Evolutionary conservation across 2,329 filamentous ascomycete species (phyloP).

Genomic region (Pseudopyrenochaeta lycopersici): DNA sequence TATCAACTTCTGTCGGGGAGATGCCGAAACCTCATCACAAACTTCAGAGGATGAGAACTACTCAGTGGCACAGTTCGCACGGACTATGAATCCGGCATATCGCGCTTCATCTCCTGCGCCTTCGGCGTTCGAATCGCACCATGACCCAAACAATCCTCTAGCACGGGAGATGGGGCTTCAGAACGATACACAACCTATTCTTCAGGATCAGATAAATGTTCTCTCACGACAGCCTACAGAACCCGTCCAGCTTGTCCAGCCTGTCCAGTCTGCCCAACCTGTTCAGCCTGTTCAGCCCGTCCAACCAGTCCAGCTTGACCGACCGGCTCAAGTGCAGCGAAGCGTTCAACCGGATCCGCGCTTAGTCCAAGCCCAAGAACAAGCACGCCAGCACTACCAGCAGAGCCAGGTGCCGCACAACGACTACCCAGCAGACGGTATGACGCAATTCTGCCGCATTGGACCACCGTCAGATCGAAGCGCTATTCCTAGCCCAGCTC

Average conservation of each 20-base stretch:
- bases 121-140: conserved; percentile 89
- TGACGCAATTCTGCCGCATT: conserved; percentile 95
- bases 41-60: conserved; percentile 87
- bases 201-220: conserved; percentile 33
- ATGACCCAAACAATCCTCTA: conserved; percentile 80
- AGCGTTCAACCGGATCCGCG: conserved; percentile 45
- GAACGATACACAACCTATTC: conserved; percentile 41
- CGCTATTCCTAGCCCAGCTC: conserved; percentile 71
- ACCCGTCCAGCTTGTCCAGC: conserved; percentile 2
- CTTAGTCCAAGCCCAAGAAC: conserved; percentile 47
- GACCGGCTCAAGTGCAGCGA: conserved; percentile 6
- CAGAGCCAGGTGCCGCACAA: conserved; percentile 82
- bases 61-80: conserved; percentile 93
- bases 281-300: conserved; percentile 10
- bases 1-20: conserved; percentile 97
- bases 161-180: conserved; percentile 73
- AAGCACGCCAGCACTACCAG: conserved; percentile 49
- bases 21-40: conserved; percentile 83
- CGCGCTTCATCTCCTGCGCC: conserved; percentile 95
- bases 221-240: conserved; percentile 24
- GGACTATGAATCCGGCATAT: conserved; percentile 95
- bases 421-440: conserved; percentile 91
- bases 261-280: background rate
- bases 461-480: conserved; percentile 75
- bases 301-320: conserved; percentile 9